These are phyloP conservation scores for Neurospora sublineolata DNA, from an alignment of 495 filamentous ascomycete species.

Conservation along the genomic window DNA sequence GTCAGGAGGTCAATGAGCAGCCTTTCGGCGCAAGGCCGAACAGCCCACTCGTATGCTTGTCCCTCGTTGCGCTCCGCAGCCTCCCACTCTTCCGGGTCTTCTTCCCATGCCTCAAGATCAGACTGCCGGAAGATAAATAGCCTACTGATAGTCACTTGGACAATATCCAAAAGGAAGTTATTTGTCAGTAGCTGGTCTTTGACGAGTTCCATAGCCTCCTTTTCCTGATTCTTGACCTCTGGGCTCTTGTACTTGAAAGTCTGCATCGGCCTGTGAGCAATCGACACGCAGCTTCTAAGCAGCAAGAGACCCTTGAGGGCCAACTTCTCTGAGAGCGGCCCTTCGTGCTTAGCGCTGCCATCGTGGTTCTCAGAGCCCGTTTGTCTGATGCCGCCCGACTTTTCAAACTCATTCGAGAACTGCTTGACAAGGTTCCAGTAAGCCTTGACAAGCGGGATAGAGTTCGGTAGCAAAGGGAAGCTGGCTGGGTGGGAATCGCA, in stretches of 20 bases:
- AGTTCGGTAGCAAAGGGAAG: constrained; percentile 70
- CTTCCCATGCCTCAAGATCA: constrained; percentile 83
- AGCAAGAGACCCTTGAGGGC: constrained; percentile 71
- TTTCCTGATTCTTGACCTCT: constrained; percentile 58
- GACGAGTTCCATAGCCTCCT: constrained; percentile 49
- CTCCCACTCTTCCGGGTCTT: constrained; percentile 90
- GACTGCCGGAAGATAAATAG: constrained; percentile 79
- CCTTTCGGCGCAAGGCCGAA: constrained; percentile 84
- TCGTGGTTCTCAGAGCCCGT: constrained; percentile 34
- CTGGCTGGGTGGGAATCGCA: constrained; percentile 59
- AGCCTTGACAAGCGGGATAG: constrained; percentile 56
- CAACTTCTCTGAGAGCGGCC: constrained; percentile 58
- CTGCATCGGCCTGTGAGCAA: constrained; percentile 67
- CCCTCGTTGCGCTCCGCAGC: constrained; percentile 66
- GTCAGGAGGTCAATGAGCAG: constrained; percentile 84
- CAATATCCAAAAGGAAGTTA: constrained; percentile 61
- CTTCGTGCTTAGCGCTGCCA: constrained; percentile 41
- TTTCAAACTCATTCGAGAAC: constrained; percentile 59
- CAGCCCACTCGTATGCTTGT: constrained; percentile 75
- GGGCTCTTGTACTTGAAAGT: constrained; percentile 70
- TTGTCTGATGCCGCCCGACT: constrained; percentile 37
- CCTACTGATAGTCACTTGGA: constrained; percentile 70
- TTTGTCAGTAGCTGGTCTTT: constrained; percentile 62
- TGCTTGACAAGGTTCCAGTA: constrained; percentile 75
- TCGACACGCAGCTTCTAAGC: constrained; percentile 70